These are phyloP conservation scores for Alternaria gaisen DNA, from an alignment of 2,329 filamentous ascomycete genomes.

Conservation along the genomic window DNA sequence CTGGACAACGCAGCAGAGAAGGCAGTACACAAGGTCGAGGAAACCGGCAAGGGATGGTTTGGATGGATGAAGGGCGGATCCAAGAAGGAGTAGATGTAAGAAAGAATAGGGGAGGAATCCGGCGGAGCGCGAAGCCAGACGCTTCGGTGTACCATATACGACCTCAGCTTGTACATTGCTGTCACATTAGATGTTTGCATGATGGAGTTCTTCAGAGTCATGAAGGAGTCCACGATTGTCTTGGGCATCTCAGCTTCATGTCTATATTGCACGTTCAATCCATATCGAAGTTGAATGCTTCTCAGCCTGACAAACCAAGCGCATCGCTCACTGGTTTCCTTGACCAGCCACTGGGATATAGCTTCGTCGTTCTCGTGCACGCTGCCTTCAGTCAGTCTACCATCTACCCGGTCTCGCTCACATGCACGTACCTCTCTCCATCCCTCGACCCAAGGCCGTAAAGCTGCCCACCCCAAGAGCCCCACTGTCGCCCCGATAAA, in stretches of 20 bases:
- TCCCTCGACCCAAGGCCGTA: slow-evolving; percentile 67
- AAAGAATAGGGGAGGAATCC: neutral
- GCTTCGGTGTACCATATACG: slow-evolving; percentile 44
- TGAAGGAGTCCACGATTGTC: slow-evolving; percentile 28
- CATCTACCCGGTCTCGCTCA: neutral
- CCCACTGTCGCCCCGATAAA: slow-evolving; percentile 71
- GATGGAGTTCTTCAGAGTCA: slow-evolving; percentile 38
- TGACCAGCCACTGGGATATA: slow-evolving; percentile 61
- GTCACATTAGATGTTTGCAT: slow-evolving; percentile 48
- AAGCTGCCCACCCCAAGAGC: slow-evolving; percentile 66
- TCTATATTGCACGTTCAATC: slow-evolving; percentile 29
- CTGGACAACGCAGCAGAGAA: slow-evolving; percentile 58
- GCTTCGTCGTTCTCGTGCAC: slow-evolving; percentile 58
- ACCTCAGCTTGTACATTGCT: slow-evolving; percentile 44
- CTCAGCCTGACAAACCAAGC: neutral
- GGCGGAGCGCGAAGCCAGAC: slow-evolving; percentile 4
- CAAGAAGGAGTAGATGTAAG: slow-evolving; percentile 18
- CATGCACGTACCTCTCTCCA: slow-evolving; percentile 60
- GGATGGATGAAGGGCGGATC: slow-evolving; percentile 55
- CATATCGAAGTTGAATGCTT: slow-evolving; percentile 5
- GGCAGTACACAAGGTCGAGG: slow-evolving; percentile 46
- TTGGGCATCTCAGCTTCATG: slow-evolving; percentile 41
- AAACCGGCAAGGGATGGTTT: slow-evolving; percentile 56
- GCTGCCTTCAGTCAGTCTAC: slow-evolving; percentile 41
- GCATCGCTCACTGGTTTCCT: slow-evolving; percentile 20